Percentiles rank a stretch among this genome's conserved stretches.
Evolutionary conservation across 139 green algal species (phyloP).

Genomic region (Pseudopediastrum boryanum): DNA sequence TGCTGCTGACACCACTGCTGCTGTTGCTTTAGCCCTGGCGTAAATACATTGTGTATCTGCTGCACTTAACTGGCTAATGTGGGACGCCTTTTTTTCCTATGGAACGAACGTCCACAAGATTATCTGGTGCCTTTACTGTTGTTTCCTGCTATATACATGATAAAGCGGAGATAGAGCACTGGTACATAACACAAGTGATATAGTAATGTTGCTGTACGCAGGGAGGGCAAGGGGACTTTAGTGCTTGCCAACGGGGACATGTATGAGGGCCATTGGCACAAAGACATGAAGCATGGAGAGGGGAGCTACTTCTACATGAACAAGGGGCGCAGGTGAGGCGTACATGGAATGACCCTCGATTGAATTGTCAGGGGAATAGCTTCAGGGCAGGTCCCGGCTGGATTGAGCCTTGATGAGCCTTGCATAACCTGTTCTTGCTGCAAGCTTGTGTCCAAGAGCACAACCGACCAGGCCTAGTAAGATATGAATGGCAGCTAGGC

Average conservation of each 20-base stretch:
- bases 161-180: slow-evolving; percentile 1
- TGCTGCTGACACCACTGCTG: too few relatives aligned
- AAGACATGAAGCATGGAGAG: slow-evolving; percentile 71
- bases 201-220: slow-evolving; percentile 30
- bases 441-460: not conserved
- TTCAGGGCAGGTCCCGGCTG: too few relatives aligned
- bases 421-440: not conserved
- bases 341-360: not conserved
- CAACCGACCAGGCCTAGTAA: not conserved
- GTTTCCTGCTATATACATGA: too few relatives aligned
- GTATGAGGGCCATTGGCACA: slow-evolving; percentile 70
- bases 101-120: too few relatives aligned
- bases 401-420: too few relatives aligned
- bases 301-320: slow-evolving; percentile 67
- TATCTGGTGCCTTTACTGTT: too few relatives aligned
- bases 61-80: too few relatives aligned
- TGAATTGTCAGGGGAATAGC: not conserved
- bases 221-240: slow-evolving; percentile 63
- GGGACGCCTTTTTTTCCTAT: too few relatives aligned
- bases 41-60: too few relatives aligned
- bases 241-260: slow-evolving; percentile 69
- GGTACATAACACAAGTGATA: slow-evolving; percentile 7
- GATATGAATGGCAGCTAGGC: too few relatives aligned
- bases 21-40: too few relatives aligned
- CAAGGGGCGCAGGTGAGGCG: slow-evolving; percentile 46